Evolutionary conservation across 495 filamentous ascomycete genomes (phyloP), one percentile per base, ranked within the genome.

Genomic region (Penicillium argentinense): DNA sequence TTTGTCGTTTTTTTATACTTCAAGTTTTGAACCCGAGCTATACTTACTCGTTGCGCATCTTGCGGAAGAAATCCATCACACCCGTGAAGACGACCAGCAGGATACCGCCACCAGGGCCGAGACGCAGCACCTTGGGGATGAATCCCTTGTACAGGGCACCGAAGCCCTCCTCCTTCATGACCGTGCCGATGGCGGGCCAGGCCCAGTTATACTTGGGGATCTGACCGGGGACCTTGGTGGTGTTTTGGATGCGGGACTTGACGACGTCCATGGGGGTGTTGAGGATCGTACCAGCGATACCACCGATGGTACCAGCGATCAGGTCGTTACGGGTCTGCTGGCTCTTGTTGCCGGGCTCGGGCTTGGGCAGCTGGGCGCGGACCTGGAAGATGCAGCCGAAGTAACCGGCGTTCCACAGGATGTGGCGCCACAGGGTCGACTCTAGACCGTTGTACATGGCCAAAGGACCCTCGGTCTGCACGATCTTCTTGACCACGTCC

Each of bases 351-450:
- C 70, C 69, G 13, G 71, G 70, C 45, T 86, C 80, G 4, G 81
- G 76, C 60, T 82, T 79, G 27, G 93, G 93, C 17, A 98, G 63
- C 55, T 96, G 73, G 34, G 80, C 77, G 58, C 89, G 88, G 45
- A 96, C 87, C 71, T 98, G 93, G 80, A 90, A 91, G 70, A 98
- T 98, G 71, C 89, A 91, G 57, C 93, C 93, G 66, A 98, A 98
- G 77, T 98, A 98, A 34, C 93, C 93, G 6, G 87, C 79, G 68
- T 98, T 98, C 93, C 93, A 98, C 46, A 97, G 78, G 42, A 97
- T 82, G 71, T 98, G 93, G 53, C 93, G 86, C 93, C 93, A 98
- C 65, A 97, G 73, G 19, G 93, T 98, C 28, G 86, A 89, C 71
- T 98, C 93, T 28, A 98, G 82, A 18, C 93, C 93, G 66, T 96